These are phyloP conservation scores for Sordaria brevicollis DNA, from an alignment of 495 filamentous ascomycete species.

Conservation along the genomic window DNA sequence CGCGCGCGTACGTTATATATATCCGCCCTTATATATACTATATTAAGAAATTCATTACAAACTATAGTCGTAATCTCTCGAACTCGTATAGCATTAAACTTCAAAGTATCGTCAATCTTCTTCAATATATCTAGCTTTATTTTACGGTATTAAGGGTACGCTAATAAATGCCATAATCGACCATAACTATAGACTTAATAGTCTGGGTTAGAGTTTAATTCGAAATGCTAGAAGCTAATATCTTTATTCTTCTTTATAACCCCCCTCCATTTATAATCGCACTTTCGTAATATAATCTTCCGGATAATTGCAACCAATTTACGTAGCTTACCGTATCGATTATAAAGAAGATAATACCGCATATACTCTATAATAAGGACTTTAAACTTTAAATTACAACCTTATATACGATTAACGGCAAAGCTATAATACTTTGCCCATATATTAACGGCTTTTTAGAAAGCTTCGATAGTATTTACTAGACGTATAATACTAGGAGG, in stretches of 20 bases:
- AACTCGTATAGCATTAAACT: neutral
- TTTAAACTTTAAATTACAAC: too few species aligned
- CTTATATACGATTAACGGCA: too few species aligned
- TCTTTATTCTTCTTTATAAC: too few species aligned
- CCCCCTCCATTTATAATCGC: neutral
- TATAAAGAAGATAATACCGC: neutral
- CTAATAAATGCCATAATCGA: neutral
- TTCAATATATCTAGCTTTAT: neutral
- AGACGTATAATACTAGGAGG: too few species aligned
- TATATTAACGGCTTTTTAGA: too few species aligned
- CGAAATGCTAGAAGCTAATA: neutral
- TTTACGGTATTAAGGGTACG: neutral
- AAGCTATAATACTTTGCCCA: too few species aligned
- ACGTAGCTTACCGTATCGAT: too few species aligned
- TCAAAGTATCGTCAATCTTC: too few species aligned
- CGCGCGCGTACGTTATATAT: neutral
- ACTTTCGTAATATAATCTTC: neutral
- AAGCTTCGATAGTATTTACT: too few species aligned
- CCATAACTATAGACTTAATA: neutral
- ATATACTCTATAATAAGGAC: too few species aligned
- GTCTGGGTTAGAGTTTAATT: neutral
- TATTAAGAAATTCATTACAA: neutral
- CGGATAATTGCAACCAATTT: too few species aligned
- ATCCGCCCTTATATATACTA: neutral
- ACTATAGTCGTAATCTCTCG: neutral